Percentiles rank a stretch among this genome's conserved stretches.
These are phyloP conservation scores for Daldinia eschscholtzii DNA, from an alignment of 2,329 filamentous ascomycete genomes.

Conservation along the genomic window DNA sequence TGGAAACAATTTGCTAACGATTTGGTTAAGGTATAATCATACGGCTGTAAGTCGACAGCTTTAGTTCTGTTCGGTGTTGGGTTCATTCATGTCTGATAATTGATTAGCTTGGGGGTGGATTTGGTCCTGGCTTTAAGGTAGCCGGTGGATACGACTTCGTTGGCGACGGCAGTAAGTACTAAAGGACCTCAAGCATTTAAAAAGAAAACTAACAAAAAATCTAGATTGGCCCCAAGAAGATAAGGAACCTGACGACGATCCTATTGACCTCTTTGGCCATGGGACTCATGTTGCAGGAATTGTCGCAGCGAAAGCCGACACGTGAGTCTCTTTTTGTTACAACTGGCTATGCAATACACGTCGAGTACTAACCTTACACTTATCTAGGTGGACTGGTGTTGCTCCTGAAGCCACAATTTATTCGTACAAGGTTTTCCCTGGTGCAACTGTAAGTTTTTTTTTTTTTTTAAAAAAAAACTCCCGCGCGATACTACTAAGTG, in stretches of 20 bases:
- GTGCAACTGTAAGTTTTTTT: background rate
- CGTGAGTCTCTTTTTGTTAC: slow-evolving; percentile 24
- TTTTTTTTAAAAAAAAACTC: too few relatives aligned
- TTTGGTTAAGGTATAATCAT: background rate
- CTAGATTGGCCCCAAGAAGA: slow-evolving; percentile 25
- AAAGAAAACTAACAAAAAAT: background rate
- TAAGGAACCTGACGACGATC: slow-evolving; percentile 45
- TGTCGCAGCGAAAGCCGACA: slow-evolving; percentile 48
- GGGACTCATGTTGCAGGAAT: slow-evolving; percentile 48
- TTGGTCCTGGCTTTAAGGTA: slow-evolving; percentile 4
- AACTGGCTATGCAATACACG: background rate
- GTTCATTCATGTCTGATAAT: background rate
- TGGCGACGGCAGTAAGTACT: background rate
- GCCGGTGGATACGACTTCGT: slow-evolving; percentile 2
- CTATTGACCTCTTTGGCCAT: slow-evolving; percentile 43
- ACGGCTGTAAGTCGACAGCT: background rate
- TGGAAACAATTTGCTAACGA: background rate
- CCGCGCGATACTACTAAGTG: background rate
- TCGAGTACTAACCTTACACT: background rate
- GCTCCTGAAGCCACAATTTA: background rate
- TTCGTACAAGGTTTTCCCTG: slow-evolving; percentile 1
- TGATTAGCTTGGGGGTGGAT: background rate
- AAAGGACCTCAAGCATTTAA: background rate
- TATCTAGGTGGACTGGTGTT: background rate
- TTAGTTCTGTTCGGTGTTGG: background rate